phyloP scores from a whole-genome alignment of 305 asterid species.

The Withania somnifera region DNA sequence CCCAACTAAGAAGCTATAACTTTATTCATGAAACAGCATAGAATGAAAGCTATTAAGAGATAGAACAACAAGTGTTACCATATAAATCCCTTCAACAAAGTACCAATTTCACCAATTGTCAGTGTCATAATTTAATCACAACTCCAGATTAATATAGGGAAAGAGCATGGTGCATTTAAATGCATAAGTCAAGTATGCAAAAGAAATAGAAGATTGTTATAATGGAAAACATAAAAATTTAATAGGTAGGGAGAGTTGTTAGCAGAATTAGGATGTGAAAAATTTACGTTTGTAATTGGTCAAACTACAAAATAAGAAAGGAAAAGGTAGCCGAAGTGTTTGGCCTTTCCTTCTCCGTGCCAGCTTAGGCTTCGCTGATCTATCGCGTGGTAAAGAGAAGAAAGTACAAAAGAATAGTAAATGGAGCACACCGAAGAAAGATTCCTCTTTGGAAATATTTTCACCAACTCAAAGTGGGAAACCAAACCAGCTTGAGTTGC shows the following conservation, averaged over 20 bases:
- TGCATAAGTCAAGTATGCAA: not conserved
- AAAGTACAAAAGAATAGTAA: too few relatives aligned
- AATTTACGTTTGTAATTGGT: not conserved
- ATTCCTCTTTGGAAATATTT: not conserved
- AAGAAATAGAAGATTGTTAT: not conserved
- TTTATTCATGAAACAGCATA: not conserved
- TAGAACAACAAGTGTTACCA: not conserved
- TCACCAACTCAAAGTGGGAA: not conserved
- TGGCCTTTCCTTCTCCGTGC: too few relatives aligned
- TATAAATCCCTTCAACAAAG: not conserved
- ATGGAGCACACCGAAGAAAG: not conserved
- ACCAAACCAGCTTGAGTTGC: not conserved
- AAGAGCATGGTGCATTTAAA: not conserved
- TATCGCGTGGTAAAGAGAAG: too few relatives aligned
- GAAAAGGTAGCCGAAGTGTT: too few relatives aligned
- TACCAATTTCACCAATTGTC: not conserved
- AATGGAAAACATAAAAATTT: not conserved
- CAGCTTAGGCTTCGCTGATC: too few relatives aligned
- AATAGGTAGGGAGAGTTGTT: not conserved
- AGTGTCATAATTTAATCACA: not conserved
- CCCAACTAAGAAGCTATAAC: not conserved
- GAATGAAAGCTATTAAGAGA: not conserved
- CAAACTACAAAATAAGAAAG: not conserved
- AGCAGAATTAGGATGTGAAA: not conserved
- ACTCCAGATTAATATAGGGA: not conserved